Base-by-base conservation (phyloP, 208 protist species). In the Herpetomonas tarakana region DNA sequence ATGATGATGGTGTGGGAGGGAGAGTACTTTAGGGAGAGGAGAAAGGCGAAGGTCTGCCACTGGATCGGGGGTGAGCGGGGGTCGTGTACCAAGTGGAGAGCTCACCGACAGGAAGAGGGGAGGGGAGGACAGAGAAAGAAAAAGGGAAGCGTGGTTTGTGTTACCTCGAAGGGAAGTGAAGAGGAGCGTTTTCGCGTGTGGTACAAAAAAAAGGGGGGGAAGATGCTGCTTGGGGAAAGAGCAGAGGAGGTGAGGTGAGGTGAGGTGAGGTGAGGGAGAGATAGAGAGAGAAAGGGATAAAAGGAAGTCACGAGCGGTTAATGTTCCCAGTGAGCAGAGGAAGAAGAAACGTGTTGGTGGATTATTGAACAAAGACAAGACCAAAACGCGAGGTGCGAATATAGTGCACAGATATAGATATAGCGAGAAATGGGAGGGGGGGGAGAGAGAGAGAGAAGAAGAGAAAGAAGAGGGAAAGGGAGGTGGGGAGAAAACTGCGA, bases 391-490 rank as follows among this genome's bases (percentile, higher is more conserved):
- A 41, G n/a, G n/a, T n/a, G n/a, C n/a, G n/a, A n/a, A n/a, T n/a
- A n/a, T n/a, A n/a, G n/a, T n/a, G n/a, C n/a, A n/a, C n/a, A n/a
- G n/a, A n/a, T n/a, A n/a, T n/a, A n/a, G n/a, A n/a, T 18, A 41
- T 41, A 18, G 6, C 35, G 14, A 41, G 35, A 14, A 41, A 41
- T 41, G 14, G 6, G 14, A 41, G 35, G 35, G 35, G 14, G 14
- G 14, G 12, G 18, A 14, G 11, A 29, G n/a, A 54, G 50, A 39
- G 3, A 50, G 4, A 41, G 7, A 53, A 24, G 24, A 61, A 49
- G 35, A 31, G 22, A 44, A 56, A 58, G 49, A 25, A 49, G 44
- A 60, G 45, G 24, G n/a, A 39, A 19, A 52, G 7, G 52, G 18
- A 35, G 26, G 38, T 7, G 56, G 18, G 18, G 31, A 52, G 46